Evolutionary conservation across 306 rosid genomes (phyloP), one percentile per base, ranked within the genome.

Genomic region (Castanea mollissima): DNA sequence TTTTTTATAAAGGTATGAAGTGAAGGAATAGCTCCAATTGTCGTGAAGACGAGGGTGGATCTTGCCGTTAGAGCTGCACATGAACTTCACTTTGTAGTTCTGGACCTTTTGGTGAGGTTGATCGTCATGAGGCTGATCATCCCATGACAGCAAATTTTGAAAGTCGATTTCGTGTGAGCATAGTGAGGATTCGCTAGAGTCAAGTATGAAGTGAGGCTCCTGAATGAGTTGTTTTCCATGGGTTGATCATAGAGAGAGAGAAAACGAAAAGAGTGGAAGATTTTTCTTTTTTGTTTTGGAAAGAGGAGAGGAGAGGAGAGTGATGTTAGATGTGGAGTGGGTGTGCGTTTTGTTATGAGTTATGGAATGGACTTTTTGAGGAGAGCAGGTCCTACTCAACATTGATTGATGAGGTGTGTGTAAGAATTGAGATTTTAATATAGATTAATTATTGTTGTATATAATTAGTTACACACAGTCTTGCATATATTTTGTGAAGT

Each of bases 51-150:
- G 95, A 1, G 99, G 99, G 21, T 88, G 93, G 92, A 94, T 94
- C 88, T 94, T 94, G 4, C 97, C 99, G 65, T 95, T 94, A 57
- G 91, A 94, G 86, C 97, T 91, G 76, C 95, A 94, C 95, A 94
- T 92, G 85, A 94, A 89, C 75, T 92, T 94, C 41, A 79, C 94
- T 76, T 89, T 91, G 87, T 92, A 92, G 78, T 70, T 90, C 2
- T 85, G 2, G 27, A 25, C 27, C 27, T 25, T 25, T 1, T 25
- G 88, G 0, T 73, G 80, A 2, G 60, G 90, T 35, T 88, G 88
- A 1, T 93, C 94, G 46, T 94, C 97, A 23, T 23, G 23, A 23
- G 60, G 90, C 46, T 88, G 88, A 1, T 93, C 94, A 38, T 94
- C 97, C 97, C 97, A 92, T 4, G 97, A 92, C 14, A 95, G 91